Percentiles rank a stretch among this genome's conserved stretches.
These are phyloP conservation scores for Aspergillus puulaauensis DNA, from an alignment of 2,329 filamentous ascomycete genomes.

Conservation along the genomic window DNA sequence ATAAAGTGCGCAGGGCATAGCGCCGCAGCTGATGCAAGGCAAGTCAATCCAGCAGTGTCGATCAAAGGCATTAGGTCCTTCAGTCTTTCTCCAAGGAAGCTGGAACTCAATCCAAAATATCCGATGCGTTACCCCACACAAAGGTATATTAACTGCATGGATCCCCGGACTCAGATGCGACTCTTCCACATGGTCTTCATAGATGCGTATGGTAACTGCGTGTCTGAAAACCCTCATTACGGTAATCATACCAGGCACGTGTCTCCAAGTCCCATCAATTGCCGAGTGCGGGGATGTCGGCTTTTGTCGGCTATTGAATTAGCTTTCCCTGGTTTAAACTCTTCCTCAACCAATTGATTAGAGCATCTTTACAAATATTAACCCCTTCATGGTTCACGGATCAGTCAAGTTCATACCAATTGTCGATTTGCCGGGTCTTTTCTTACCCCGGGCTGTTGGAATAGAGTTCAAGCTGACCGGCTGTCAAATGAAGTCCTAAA, in stretches of 20 bases:
- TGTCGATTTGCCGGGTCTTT: neutral
- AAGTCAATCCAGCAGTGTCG: neutral
- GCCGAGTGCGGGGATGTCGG: conserved; percentile 17
- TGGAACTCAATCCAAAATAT: neutral
- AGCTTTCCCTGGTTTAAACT: conserved; percentile 1
- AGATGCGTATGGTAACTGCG: conserved; percentile 2
- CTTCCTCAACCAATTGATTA: neutral
- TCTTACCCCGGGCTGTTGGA: neutral
- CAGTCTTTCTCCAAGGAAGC: neutral
- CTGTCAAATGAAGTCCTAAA: neutral
- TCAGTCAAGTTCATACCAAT: too few relatives aligned
- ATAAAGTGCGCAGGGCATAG: neutral
- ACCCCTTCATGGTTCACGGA: neutral
- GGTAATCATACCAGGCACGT: conserved; percentile 10
- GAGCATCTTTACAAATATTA: neutral
- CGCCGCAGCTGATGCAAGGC: neutral
- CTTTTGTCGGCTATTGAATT: conserved; percentile 19
- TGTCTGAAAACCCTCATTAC: conserved; percentile 4
- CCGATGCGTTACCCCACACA: neutral
- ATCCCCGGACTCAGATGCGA: neutral
- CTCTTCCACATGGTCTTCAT: neutral
- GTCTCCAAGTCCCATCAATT: conserved; percentile 9
- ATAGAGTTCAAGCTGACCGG: neutral
- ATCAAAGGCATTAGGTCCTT: neutral
- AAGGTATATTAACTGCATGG: neutral